Evolutionary conservation across 179 eudicot species (phyloP).

Genomic region (Beta macrorhiza): DNA sequence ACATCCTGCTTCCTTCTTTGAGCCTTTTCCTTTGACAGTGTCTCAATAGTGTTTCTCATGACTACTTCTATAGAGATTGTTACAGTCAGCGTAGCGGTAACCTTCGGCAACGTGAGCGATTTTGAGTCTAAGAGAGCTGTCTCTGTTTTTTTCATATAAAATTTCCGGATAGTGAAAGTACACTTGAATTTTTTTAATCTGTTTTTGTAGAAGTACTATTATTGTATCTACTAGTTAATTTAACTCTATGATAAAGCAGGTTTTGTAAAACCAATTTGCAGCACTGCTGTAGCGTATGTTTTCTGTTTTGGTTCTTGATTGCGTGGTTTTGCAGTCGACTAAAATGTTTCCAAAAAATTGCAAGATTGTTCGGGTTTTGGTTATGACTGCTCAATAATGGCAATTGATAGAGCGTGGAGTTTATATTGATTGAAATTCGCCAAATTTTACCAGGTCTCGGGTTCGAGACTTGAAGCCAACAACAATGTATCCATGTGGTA

Average conservation of each 20-base stretch:
- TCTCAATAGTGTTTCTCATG: not conserved
- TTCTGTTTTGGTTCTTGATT: not conserved
- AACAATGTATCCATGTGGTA: no score
- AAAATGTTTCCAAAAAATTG: not conserved
- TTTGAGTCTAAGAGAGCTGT: not conserved
- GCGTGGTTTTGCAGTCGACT: not conserved
- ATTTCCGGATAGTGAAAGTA: not conserved
- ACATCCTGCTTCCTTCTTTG: not conserved
- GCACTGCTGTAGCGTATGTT: not conserved
- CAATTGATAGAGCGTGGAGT: not conserved
- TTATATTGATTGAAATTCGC: no score
- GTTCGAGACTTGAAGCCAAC: no score
- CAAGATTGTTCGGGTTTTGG: not conserved
- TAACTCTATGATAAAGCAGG: not conserved
- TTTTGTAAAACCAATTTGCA: not conserved
- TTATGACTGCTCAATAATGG: not conserved
- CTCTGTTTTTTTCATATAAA: not conserved
- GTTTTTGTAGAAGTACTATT: no score
- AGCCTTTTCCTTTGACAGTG: constrained; percentile 18
- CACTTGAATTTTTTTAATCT: not conserved
- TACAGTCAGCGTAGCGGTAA: not conserved
- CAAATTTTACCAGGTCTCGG: no score
- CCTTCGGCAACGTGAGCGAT: constrained; percentile 14
- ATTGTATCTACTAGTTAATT: constrained; percentile 9
- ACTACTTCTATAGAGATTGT: constrained; percentile 13